Conservation (phyloP, 148 eudicot species). For the Camellia japonica region DNA sequence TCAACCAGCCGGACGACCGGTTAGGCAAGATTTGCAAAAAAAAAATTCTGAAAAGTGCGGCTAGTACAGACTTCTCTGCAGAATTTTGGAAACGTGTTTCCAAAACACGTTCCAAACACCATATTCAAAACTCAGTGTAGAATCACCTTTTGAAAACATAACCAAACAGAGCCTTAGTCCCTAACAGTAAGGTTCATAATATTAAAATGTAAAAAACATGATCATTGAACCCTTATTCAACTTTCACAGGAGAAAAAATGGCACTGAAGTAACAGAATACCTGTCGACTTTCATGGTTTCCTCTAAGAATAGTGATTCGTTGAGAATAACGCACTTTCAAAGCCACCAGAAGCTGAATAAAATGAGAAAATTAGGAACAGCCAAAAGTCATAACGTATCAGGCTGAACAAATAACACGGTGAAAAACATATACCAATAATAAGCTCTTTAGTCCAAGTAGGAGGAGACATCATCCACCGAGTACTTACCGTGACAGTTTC, state of each 20-base stretch:
- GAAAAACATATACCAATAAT: neutral
- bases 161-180: no score
- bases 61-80: no score
- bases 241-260: neutral
- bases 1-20: no score
- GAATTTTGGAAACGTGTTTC: no score
- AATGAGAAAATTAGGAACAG: constrained; percentile 2
- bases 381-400: neutral
- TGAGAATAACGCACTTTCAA: constrained; percentile 92
- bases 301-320: constrained; percentile 91
- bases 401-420: neutral
- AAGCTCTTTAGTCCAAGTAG: neutral
- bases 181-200: constrained; percentile 1
- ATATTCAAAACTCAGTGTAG: no score
- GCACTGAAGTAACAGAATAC: constrained; percentile 31
- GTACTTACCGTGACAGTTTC: constrained; percentile 92
- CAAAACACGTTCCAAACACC: no score
- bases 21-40: no score
- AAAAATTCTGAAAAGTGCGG: no score
- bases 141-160: no score
- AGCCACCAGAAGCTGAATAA: constrained; percentile 86
- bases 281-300: constrained; percentile 99
- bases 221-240: neutral
- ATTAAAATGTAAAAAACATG: neutral
- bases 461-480: neutral